Evolutionary conservation across 2,329 filamentous ascomycete genomes (phyloP), one percentile per base, ranked within the genome.

Genomic region (Lachnellula subtilissima): DNA sequence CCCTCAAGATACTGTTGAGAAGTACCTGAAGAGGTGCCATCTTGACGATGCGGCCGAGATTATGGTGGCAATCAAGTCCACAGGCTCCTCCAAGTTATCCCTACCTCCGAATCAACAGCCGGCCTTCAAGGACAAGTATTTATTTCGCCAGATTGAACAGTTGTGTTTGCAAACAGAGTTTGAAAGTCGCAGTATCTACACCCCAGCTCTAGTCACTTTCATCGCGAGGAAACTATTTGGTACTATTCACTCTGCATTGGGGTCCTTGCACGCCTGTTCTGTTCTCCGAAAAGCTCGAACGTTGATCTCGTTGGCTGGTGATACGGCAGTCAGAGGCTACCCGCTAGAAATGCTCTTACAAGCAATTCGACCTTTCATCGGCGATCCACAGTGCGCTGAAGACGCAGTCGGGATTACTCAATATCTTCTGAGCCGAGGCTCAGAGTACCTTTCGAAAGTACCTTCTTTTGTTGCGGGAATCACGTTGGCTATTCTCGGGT

Each of bases 311-410:
- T 75, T 97, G 47, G 87, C 91, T 25, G 91, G 91, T 0, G 70
- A 82, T 0, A 78, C 85, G 50, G 89, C 88, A n/a, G 77, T 87
- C 23, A 76, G 83, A 42, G 88, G 87, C 0, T 97, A 97, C 67
- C 89, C 91, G 11, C 71, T 97, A 14, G 90, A 99, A 70, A 94
- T 97, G 89, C 78, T 96, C 0, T 78, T 99, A 1, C 89, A 91
- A 65, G 87, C 88, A 1, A 77, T 96, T 19, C 81, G 88, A 9
- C 84, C 85, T 0, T 95, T 91, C 62, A 76, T 97, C 5, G 86
- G 87, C 1, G 87, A 97, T 63, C 80, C 86, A 0, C 88, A 95
- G 67, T 97, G 93, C 71, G 89, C 92, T 9, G 90, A 96, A 67
- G 94, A 99, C 74, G 86, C 89, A 1, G 78, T 97, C 46, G 93